Evolutionary conservation across 805 yeast genomes (phyloP).

Genomic region (Metschnikowia peoriensis): DNA sequence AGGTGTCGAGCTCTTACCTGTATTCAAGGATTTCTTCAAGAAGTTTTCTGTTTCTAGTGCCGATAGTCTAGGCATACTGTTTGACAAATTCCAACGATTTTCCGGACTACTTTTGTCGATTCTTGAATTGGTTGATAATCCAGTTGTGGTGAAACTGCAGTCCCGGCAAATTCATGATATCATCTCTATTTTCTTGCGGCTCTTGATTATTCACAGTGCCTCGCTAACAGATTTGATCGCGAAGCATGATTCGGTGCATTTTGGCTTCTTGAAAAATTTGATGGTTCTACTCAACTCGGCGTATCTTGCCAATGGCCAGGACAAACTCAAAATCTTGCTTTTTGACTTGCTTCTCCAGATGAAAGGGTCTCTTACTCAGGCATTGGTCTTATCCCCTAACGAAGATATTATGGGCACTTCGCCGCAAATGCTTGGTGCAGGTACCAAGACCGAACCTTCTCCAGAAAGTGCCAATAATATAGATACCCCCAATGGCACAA

Average conservation of each 20-base stretch:
- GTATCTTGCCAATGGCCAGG: conserved; percentile 35
- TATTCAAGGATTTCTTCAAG: conserved; percentile 44
- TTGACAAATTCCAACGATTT: conserved; percentile 23
- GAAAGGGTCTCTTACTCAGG: conserved; percentile 37
- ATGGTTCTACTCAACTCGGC: conserved; percentile 45
- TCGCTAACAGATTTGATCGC: conserved; percentile 46
- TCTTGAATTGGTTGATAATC: conserved; percentile 16
- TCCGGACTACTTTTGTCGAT: conserved; percentile 24
- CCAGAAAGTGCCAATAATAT: background rate
- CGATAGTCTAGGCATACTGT: conserved; percentile 21
- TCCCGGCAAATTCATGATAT: conserved; percentile 23
- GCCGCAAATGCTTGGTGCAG: background rate
- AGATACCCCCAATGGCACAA: conserved; percentile 4
- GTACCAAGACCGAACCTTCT: conserved; percentile 1
- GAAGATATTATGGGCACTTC: conserved; percentile 11
- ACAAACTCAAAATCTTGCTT: conserved; percentile 52
- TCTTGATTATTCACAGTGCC: conserved; percentile 56
- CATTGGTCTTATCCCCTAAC: conserved; percentile 2
- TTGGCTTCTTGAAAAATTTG: conserved; percentile 47
- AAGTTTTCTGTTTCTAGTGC: conserved; percentile 42
- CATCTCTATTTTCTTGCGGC: conserved; percentile 50
- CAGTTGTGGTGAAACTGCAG: conserved; percentile 1
- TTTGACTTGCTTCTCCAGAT: conserved; percentile 59
- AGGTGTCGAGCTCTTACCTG: conserved; percentile 30
- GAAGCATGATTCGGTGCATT: conserved; percentile 40